Conservation (phyloP, 2,329 filamentous ascomycete species). For the Colletotrichum endophyticum region DNA sequence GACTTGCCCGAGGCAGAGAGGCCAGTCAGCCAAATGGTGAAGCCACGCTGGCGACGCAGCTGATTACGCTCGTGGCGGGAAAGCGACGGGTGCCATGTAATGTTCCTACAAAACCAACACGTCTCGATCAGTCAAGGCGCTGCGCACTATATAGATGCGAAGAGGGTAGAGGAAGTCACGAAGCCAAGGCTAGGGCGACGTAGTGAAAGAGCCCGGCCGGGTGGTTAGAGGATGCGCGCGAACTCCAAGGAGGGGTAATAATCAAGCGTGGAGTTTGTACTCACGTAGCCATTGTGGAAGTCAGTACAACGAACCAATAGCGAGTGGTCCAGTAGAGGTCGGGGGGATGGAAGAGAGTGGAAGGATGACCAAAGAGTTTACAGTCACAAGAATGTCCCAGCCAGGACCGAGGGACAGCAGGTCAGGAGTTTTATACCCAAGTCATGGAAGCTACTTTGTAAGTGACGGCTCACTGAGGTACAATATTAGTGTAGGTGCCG, state of each 20-base stretch:
- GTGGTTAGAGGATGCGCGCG: not conserved
- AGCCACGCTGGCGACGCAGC: conserved; percentile 81
- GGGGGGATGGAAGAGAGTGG: not conserved
- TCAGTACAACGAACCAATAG: not conserved
- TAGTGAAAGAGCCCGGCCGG: not conserved
- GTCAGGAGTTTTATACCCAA: not conserved
- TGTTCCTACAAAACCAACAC: conserved; percentile 66
- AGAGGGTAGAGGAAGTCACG: not conserved
- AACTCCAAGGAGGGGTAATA: not conserved
- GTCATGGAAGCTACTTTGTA: not conserved
- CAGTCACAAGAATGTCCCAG: not conserved
- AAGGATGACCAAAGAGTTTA: not conserved
- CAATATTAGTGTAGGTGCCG: not conserved
- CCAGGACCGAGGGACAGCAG: not conserved
- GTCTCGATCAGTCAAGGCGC: not conserved
- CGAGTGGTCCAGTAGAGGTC: not conserved
- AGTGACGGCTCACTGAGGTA: not conserved
- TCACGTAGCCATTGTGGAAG: conserved; percentile 32
- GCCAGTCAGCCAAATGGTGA: conserved; percentile 98
- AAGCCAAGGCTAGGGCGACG: not conserved
- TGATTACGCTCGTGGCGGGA: conserved; percentile 77
- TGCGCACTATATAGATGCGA: not conserved
- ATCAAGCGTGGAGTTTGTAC: not conserved
- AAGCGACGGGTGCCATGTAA: conserved; percentile 87
- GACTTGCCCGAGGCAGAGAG: conserved; percentile 97